Base-by-base conservation (phyloP, 73 alveolate genomes). In the Diophrys sp. region DNA sequence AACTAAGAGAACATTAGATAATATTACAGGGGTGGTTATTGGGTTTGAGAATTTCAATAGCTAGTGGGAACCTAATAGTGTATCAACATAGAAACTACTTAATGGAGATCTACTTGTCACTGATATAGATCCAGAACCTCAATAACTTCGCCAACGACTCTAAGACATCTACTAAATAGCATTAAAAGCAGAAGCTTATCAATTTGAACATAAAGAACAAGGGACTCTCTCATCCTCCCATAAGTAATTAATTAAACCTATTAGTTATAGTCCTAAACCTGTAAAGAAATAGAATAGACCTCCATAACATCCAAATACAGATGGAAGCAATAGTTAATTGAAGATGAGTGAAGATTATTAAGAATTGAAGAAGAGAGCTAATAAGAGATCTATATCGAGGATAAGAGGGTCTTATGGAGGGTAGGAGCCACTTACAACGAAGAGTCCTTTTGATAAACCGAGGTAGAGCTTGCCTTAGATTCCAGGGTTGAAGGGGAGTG, bases 1-100 rank as follows among this genome's bases (percentile, higher is more conserved):
- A 8, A 70, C 80, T 23, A 74, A 74, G 44, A 72, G 79, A 67
- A 85, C 93, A 33, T 69, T 85, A 25, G 96, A 89, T 57, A 89
- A 89, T 70, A 74, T 89, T 54, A 89, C 96, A 53, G 89, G 77
- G 24, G 96, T 89, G 31, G 81, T 89, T 80, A 79, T 89, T 23
- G 96, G 91, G n/a, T 89, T 89, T 81, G 87, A 80, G 31, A 82
- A 87, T 34, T 87, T 75, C 75, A 44, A 5, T 44, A 5, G n/a
- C 62, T 11, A 44, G 18, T 11, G 5, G n/a, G n/a, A 44, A 44
- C 62, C 5, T 11, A 44, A 5, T 18, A 5, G 18, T 11, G n/a
- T 44, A 18, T 18, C 5, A 44, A 18, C 18, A 44, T 11, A 44
- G 18, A 5, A 44, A 44, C 62, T 44, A 44, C 62, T 44, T 11